Evolutionary conservation across 164 flowering plant genomes (phyloP).

Genomic region (Akebia trifoliata): DNA sequence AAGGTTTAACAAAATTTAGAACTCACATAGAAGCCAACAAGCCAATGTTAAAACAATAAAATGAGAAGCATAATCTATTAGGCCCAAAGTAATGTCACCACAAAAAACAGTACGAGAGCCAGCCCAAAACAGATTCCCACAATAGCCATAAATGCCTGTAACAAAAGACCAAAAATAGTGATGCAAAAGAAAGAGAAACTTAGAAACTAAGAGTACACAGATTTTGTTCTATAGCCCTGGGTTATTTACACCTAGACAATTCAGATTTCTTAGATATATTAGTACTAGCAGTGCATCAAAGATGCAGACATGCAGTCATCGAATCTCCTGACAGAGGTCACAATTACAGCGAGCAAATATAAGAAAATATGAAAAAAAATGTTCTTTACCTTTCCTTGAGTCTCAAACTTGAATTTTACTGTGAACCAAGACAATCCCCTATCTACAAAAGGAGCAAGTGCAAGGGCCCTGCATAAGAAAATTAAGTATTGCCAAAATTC

Average conservation of each 20-base stretch:
- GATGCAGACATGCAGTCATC: too few relatives aligned
- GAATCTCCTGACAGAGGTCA: too few relatives aligned
- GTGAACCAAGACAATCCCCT: slow-evolving; percentile 84
- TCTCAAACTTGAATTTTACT: slow-evolving; percentile 48
- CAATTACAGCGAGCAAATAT: not conserved
- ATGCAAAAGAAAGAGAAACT: not conserved
- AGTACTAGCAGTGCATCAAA: too few relatives aligned
- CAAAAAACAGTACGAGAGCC: slow-evolving; percentile 52
- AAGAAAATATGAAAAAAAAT: not conserved
- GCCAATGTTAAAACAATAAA: not conserved
- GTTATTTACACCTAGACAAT: not conserved
- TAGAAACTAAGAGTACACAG: not conserved
- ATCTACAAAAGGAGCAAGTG: slow-evolving; percentile 81
- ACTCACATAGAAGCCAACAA: not conserved
- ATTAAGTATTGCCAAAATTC: slow-evolving; percentile 8
- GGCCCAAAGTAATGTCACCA: slow-evolving; percentile 59
- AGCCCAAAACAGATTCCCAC: slow-evolving; percentile 56
- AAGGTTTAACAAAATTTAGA: not conserved
- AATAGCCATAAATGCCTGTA: slow-evolving; percentile 63
- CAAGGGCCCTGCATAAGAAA: slow-evolving; percentile 63
- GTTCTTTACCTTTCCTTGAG: slow-evolving; percentile 56
- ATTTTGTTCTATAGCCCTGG: too few relatives aligned
- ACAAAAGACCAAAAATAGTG: not conserved
- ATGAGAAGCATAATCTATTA: slow-evolving; percentile 15
- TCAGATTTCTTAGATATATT: too few relatives aligned